These are phyloP conservation scores for Musa beccarii DNA, from an alignment of 176 grass and related monocot species.

Conservation along the genomic window DNA sequence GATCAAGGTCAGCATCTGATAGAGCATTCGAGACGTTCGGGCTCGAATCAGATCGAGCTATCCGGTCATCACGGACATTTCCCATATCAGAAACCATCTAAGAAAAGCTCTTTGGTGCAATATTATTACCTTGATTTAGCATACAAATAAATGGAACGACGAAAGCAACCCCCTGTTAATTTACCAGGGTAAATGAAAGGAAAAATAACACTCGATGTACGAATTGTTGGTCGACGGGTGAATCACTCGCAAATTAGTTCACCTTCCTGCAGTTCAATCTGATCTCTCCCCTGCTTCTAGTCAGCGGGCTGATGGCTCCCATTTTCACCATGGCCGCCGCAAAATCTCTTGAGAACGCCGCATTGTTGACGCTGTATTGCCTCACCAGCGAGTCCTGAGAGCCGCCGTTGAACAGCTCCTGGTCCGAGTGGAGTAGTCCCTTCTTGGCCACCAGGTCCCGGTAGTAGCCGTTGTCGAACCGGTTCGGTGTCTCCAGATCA, in stretches of 20 bases:
- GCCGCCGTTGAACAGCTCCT: slow-evolving; percentile 66
- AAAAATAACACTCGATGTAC: background rate
- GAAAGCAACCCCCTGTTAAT: too few species aligned
- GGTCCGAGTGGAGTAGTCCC: slow-evolving; percentile 59
- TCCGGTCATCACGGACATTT: too few species aligned
- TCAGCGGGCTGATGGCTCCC: slow-evolving; percentile 33
- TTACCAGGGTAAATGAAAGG: too few species aligned
- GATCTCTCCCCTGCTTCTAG: slow-evolving; percentile 45
- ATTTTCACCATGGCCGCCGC: slow-evolving; percentile 60
- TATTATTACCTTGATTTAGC: too few species aligned
- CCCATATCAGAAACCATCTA: too few species aligned
- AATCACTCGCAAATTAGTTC: slow-evolving; percentile 19
- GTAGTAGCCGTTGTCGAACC: slow-evolving; percentile 53
- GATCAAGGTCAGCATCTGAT: too few species aligned
- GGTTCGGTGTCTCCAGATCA: slow-evolving; percentile 31
- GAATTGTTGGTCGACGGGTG: too few species aligned
- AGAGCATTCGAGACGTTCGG: too few species aligned
- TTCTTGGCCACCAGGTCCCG: slow-evolving; percentile 19
- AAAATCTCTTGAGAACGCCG: slow-evolving; percentile 44
- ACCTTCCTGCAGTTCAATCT: slow-evolving; percentile 50
- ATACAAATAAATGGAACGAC: too few species aligned
- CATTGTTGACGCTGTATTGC: slow-evolving; percentile 36
- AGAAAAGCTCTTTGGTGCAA: too few species aligned
- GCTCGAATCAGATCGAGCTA: too few species aligned
- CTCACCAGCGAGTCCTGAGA: slow-evolving; percentile 36